Percentiles rank a stretch among this genome's conserved stretches.
These are phyloP conservation scores for Boletus sp. DNA, from an alignment of 1,284 basidiomycete species.

Conservation along the genomic window DNA sequence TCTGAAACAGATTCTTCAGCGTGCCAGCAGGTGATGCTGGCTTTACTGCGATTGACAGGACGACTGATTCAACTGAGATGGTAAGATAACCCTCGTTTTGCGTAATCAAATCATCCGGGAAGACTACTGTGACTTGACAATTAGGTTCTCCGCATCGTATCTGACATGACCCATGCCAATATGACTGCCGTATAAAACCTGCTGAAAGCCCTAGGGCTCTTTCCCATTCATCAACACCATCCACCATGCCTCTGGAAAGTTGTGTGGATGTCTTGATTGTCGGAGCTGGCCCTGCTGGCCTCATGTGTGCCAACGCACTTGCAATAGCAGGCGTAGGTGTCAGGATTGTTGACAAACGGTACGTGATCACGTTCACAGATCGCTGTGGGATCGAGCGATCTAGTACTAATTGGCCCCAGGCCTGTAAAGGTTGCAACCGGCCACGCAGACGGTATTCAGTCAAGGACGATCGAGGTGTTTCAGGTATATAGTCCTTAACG, in stretches of 20 bases:
- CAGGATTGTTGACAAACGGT: slow-evolving; percentile 39
- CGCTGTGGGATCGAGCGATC: background rate
- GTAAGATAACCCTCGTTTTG: too few relatives aligned
- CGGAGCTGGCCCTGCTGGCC: slow-evolving; percentile 54
- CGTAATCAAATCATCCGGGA: too few relatives aligned
- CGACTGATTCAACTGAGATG: too few relatives aligned
- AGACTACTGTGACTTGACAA: too few relatives aligned
- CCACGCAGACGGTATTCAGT: slow-evolving; percentile 75
- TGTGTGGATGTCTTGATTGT: slow-evolving; percentile 54
- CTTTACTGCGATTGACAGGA: too few relatives aligned
- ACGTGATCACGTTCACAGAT: background rate
- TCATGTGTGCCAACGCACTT: slow-evolving; percentile 63
- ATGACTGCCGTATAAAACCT: too few relatives aligned
- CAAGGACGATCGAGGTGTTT: slow-evolving; percentile 71
- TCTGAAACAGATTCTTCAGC: too few relatives aligned
- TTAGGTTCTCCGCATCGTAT: background rate
- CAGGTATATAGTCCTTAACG: slow-evolving; percentile 42
- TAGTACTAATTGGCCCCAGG: slow-evolving; percentile 31
- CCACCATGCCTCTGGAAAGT: slow-evolving; percentile 27
- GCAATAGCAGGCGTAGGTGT: slow-evolving; percentile 56
- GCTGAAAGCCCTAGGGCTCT: background rate
- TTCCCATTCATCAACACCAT: background rate
- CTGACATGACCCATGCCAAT: too few relatives aligned
- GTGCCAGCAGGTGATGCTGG: too few relatives aligned
- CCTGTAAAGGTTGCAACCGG: slow-evolving; percentile 56